phyloP scores from a whole-genome alignment of 2,329 filamentous ascomycete species.

The Cladosporium sp. region DNA sequence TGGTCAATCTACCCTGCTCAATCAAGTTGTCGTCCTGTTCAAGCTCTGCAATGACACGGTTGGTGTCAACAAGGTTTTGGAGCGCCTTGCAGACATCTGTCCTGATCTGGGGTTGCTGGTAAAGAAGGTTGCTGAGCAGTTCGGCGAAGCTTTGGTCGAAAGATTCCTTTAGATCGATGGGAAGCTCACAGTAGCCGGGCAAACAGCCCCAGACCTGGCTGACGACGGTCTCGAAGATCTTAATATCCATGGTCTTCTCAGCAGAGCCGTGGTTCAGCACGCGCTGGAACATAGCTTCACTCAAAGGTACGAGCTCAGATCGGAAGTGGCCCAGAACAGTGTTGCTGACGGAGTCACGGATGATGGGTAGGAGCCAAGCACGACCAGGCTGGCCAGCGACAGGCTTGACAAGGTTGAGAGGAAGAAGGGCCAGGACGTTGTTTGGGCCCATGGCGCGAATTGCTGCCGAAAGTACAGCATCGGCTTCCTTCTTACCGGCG shows the following conservation, averaged over 20 bases:
- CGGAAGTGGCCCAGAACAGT: conserved; percentile 83
- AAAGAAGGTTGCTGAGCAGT: conserved; percentile 83
- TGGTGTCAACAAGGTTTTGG: conserved; percentile 85
- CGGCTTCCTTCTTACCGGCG: conserved; percentile 88
- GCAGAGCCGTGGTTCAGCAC: conserved; percentile 76
- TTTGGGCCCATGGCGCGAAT: conserved; percentile 87
- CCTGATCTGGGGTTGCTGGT: conserved; percentile 83
- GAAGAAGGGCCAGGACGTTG: conserved; percentile 74
- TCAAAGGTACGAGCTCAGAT: conserved; percentile 79
- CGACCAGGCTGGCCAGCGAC: conserved; percentile 74
- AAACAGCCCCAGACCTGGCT: conserved; percentile 93
- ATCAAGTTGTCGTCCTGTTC: conserved; percentile 68
- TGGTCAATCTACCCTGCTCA: conserved; percentile 73
- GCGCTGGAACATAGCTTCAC: conserved; percentile 82
- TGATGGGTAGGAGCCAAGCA: conserved; percentile 89
- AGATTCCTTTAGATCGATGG: conserved; percentile 61
- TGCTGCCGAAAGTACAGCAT: conserved; percentile 82
- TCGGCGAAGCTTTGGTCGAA: conserved; percentile 91
- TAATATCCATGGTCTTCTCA: conserved; percentile 92
- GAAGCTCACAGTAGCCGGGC: conserved; percentile 91
- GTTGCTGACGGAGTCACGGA: conserved; percentile 86
- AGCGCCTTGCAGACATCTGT: conserved; percentile 82
- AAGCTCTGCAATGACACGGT: conserved; percentile 71
- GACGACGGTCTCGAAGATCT: conserved; percentile 95
- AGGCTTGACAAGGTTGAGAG: conserved; percentile 77